Base-by-base conservation (phyloP, 1,284 basidiomycete genomes). In the Tetrapyrgos nigripes region DNA sequence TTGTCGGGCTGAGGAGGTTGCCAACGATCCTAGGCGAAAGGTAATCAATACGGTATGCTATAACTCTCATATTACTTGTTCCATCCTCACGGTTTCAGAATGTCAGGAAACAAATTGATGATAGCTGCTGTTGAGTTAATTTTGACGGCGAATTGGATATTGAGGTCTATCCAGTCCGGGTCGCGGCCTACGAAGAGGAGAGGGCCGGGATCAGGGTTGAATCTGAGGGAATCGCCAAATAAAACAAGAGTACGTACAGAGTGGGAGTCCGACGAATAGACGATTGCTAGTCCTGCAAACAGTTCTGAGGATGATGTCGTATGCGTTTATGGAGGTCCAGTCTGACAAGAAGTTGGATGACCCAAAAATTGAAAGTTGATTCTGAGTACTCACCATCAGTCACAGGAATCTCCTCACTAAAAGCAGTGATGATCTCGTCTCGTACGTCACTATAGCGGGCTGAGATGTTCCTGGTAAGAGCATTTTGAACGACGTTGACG, bases 211-310 rank as follows among this genome's bases (percentile, higher is more conserved):
- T 71, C 59, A 74, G 73, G 75, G 37, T 4, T 19, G 46, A 35
- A 3, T 33, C 11, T 14, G 29, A 26, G 46, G n/a, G 44, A n/a
- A 23, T 27, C 21, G 33, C 52, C 37, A 33, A 33, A 8, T 9
- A 59, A 47, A 14, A 14, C 11, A 0, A 26, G 17, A 24, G 9
- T 24, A 82, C 80, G 31, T 52, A 76, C 76, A 78, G n/a, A 76
- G 46, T 8, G 74, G 74, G 4, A 70, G 60, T 2, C 76, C 76
- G 23, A 77, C 69, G 46, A 78, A 72, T 2, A 67, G 26, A 21
- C 77, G 68, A 52, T 73, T 76, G 31, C 47, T 70, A 4, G 64
- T 58, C 28, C 73, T 67, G 43, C 66, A 62, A 8, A 74, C 51
- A 3, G 76, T 55, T 14, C 60, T 51, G 33, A 62, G 53, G 1